Conservation (phyloP, 2,329 filamentous ascomycete species). For the Periglandula ipomoeae region DNA sequence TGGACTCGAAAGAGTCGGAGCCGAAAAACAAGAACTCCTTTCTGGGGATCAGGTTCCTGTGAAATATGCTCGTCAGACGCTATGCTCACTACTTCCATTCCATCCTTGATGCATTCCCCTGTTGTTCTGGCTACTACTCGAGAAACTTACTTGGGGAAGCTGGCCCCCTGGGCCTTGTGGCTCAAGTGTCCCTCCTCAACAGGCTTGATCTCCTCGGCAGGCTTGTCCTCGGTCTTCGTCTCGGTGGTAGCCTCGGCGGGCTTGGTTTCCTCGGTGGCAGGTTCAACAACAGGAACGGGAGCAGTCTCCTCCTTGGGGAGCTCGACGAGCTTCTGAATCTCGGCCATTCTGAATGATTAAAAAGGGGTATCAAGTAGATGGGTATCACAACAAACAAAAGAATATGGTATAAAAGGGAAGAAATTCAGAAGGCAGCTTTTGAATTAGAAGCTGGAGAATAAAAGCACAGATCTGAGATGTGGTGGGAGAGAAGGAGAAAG, state of each 20-base stretch:
- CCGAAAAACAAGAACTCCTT: conserved; percentile 93
- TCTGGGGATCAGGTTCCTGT: conserved; percentile 76
- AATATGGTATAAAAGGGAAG: conserved; percentile 29
- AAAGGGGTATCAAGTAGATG: conserved; percentile 32
- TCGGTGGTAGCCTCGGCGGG: conserved; percentile 25
- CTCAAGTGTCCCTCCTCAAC: conserved; percentile 76
- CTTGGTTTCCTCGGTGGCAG: conserved; percentile 25
- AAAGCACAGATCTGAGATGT: conserved; percentile 22
- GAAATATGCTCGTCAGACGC: conserved; percentile 11
- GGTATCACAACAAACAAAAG: conserved; percentile 44
- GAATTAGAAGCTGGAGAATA: conserved; percentile 14
- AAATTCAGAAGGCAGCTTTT: conserved; percentile 25
- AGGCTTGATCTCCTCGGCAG: conserved; percentile 49
- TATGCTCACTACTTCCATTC: accelerated
- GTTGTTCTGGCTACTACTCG: too few relatives aligned
- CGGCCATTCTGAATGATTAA: conserved; percentile 53
- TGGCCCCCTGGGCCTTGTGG: conserved; percentile 80
- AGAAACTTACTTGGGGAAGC: conserved; percentile 72
- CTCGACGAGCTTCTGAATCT: conserved; percentile 55
- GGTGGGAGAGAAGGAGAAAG: conserved; percentile 23
- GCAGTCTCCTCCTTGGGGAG: conserved; percentile 43
- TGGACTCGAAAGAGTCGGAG: conserved; percentile 61
- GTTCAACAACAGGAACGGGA: conserved; percentile 21
- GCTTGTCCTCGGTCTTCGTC: conserved; percentile 32
- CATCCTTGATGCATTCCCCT: too few relatives aligned